phyloP scores from a whole-genome alignment of 139 green algal genomes.

The Coelastrella sp. region DNA sequence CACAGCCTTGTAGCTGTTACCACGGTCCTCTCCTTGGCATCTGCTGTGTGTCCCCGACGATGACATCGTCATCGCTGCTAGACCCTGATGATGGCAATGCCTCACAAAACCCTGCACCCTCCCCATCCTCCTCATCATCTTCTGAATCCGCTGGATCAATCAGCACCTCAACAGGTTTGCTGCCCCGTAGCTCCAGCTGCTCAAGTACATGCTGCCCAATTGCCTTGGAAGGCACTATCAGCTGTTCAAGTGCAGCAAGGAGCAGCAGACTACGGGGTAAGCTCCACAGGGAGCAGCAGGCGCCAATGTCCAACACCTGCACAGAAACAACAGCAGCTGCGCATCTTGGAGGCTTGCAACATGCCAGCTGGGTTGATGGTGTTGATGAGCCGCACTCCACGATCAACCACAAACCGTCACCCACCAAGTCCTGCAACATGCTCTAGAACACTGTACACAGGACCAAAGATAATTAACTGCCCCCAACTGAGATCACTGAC shows the following conservation, averaged over 20 bases:
- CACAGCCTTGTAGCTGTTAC: too few species aligned
- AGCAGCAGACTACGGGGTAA: slow-evolving; percentile 7
- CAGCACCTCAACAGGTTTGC: neutral
- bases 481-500: too few species aligned
- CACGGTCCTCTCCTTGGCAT: too few species aligned
- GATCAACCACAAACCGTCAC: too few species aligned
- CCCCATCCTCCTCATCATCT: neutral
- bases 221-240: slow-evolving; percentile 25
- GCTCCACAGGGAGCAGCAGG: slow-evolving; percentile 28
- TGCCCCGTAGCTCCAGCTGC: slow-evolving; percentile 13
- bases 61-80: too few species aligned
- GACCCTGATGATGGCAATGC: too few species aligned
- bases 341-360: too few species aligned
- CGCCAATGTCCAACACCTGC: slow-evolving; percentile 25
- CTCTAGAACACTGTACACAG: too few species aligned
- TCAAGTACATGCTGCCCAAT: slow-evolving; percentile 20
- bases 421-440: too few species aligned
- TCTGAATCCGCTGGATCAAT: neutral
- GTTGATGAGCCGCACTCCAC: neutral
- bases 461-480: too few species aligned
- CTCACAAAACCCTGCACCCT: neutral
- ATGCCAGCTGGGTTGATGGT: neutral
- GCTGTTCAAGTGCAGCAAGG: neutral
- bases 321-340: neutral
- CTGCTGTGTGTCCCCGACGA: too few species aligned